phyloP scores from a whole-genome alignment of 1,284 basidiomycete species.

The Xanthoconium separans region DNA sequence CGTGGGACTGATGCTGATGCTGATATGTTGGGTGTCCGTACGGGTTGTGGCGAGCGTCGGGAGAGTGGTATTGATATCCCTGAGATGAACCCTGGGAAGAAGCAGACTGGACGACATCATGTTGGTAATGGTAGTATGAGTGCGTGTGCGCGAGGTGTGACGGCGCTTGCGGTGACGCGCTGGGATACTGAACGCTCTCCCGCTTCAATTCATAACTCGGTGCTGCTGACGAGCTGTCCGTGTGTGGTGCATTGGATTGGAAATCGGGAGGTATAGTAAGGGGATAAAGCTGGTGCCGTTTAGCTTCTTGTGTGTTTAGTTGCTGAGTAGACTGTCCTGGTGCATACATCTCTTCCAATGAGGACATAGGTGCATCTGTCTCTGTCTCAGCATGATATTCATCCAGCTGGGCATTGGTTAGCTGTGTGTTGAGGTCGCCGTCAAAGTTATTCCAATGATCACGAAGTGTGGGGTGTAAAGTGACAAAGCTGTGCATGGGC shows the following conservation, averaged over 20 bases:
- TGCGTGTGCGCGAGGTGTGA: conserved; percentile 2
- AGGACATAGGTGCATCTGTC: conserved; percentile 35
- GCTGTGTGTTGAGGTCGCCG: conserved; percentile 53
- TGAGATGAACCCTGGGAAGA: conserved; percentile 22
- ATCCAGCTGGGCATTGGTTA: conserved; percentile 42
- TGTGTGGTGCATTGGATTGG: conserved; percentile 7
- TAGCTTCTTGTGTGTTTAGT: conserved; percentile 1
- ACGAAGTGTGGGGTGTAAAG: conserved; percentile 59
- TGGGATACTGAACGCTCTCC: conserved; percentile 5
- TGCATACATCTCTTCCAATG: conserved; percentile 12
- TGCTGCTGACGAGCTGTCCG: not conserved
- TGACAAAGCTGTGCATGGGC: conserved; percentile 35
- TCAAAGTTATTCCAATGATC: conserved; percentile 60
- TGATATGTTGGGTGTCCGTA: conserved; percentile 13
- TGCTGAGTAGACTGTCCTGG: not conserved
- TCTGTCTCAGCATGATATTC: conserved; percentile 33
- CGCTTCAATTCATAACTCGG: conserved; percentile 5
- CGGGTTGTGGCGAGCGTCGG: conserved; percentile 6
- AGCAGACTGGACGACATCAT: conserved; percentile 13
- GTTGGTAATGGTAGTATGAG: conserved; percentile 13
- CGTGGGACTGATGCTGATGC: conserved; percentile 9
- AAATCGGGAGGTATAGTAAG: conserved; percentile 18
- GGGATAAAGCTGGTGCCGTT: conserved; percentile 16
- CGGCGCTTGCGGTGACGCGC: conserved; percentile 3
- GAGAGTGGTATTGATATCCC: conserved; percentile 20